phyloP scores from a whole-genome alignment of 352 stramenopile species.

The Globisporangium lucens region DNA sequence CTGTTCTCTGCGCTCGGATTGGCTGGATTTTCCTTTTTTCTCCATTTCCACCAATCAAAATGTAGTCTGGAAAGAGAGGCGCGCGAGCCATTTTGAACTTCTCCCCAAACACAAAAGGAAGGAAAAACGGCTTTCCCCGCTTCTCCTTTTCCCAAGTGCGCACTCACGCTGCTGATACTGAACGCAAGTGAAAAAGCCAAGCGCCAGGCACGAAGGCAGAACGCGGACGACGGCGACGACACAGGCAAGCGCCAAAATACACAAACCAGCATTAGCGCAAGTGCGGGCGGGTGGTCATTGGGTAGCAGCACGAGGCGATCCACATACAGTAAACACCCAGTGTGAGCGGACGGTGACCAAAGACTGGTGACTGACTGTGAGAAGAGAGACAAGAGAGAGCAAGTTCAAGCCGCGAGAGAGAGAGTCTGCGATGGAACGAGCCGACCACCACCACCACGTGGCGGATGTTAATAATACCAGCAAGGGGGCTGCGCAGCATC shows the following conservation, averaged over 20 bases:
- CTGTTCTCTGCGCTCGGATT: conserved; percentile 1
- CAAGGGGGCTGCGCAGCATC: conserved; percentile 3
- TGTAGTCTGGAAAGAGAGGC: background rate
- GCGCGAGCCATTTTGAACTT: conserved; percentile 3
- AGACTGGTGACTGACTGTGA: background rate
- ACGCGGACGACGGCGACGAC: background rate
- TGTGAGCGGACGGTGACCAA: background rate
- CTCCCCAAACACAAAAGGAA: background rate
- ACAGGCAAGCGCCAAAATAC: background rate
- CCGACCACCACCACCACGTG: background rate
- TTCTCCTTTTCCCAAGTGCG: conserved; percentile 1
- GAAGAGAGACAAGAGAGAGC: background rate
- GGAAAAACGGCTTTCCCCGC: conserved; percentile 5
- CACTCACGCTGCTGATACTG: conserved; percentile 3
- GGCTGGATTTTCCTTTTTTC: background rate
- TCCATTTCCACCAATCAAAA: background rate
- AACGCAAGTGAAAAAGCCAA: conserved; percentile 8
- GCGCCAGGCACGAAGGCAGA: background rate
- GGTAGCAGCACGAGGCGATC: background rate
- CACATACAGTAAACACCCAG: background rate
- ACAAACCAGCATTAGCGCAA: background rate
- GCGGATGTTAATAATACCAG: conserved; percentile 16
- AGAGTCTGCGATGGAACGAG: conserved; percentile 3
- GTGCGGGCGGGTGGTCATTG: background rate
- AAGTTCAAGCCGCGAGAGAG: background rate